These are phyloP conservation scores for Phytophthora aleatoria DNA, from an alignment of 352 stramenopile species.

Conservation along the genomic window DNA sequence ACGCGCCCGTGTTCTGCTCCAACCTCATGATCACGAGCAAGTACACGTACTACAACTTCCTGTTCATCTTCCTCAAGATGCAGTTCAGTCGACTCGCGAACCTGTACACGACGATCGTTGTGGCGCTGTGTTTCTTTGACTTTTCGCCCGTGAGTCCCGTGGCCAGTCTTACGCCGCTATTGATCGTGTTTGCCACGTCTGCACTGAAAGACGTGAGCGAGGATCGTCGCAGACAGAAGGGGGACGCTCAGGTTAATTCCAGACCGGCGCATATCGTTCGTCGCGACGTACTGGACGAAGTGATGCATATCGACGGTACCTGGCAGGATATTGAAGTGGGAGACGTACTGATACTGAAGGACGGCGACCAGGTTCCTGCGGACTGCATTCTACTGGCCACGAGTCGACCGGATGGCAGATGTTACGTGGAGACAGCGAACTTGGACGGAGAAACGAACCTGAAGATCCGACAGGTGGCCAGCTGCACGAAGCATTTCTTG, in stretches of 20 bases:
- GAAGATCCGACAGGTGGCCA: slow-evolving; percentile 84
- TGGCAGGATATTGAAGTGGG: slow-evolving; percentile 89
- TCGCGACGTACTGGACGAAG: slow-evolving; percentile 49
- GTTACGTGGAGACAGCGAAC: slow-evolving; percentile 88
- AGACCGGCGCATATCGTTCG: slow-evolving; percentile 80
- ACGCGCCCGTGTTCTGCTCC: slow-evolving; percentile 55
- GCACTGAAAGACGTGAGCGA: slow-evolving; percentile 88
- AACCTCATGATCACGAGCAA: slow-evolving; percentile 90
- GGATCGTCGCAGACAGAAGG: slow-evolving; percentile 79
- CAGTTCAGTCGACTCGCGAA: slow-evolving; percentile 91
- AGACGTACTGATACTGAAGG: slow-evolving; percentile 81
- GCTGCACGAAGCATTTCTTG: slow-evolving; percentile 78
- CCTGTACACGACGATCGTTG: slow-evolving; percentile 89
- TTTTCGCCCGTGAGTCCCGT: slow-evolving; percentile 87
- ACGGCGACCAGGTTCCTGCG: slow-evolving; percentile 81
- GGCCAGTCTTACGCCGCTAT: slow-evolving; percentile 80
- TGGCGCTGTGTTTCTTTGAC: slow-evolving; percentile 89
- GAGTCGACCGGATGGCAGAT: slow-evolving; percentile 72
- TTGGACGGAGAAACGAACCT: slow-evolving; percentile 90
- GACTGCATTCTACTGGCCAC: slow-evolving; percentile 85
- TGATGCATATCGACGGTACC: slow-evolving; percentile 72
- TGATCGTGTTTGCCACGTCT: slow-evolving; percentile 91
- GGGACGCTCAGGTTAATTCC: slow-evolving; percentile 78
- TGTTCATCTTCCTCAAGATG: slow-evolving; percentile 90
- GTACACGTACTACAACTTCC: slow-evolving; percentile 92